Percentiles rank a stretch among this genome's conserved stretches.
Conservation (phyloP, 2,329 filamentous ascomycete genomes). For the Pestalotiopsis sp. region DNA sequence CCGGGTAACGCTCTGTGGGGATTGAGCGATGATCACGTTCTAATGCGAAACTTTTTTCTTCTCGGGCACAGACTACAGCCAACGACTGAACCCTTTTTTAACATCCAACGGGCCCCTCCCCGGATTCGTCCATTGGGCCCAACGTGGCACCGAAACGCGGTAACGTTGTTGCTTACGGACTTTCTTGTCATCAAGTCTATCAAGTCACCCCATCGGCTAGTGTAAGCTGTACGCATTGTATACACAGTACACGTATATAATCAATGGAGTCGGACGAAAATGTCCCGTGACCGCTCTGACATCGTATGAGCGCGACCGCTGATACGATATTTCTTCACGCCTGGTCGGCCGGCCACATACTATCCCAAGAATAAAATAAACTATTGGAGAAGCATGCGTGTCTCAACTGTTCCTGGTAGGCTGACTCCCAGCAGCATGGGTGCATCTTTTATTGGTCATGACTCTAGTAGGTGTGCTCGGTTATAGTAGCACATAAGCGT, state of each 20-base stretch:
- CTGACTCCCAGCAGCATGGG: background rate
- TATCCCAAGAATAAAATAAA: background rate
- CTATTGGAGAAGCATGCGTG: background rate
- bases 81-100: background rate
- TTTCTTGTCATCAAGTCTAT: background rate
- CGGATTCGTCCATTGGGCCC: background rate
- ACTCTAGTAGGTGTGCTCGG: background rate
- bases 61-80: background rate
- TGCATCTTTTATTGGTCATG: constrained; percentile 1
- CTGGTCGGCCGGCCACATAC: background rate
- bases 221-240: background rate
- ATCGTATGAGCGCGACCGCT: background rate
- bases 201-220: background rate
- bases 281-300: background rate
- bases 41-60: background rate
- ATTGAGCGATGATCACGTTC: background rate
- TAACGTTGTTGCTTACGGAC: background rate
- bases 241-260: background rate
- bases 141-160: background rate
- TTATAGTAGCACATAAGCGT: background rate
- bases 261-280: background rate
- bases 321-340: background rate
- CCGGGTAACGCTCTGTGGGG: background rate
- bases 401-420: background rate
- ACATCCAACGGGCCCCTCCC: background rate